Conservation (phyloP, 83 land plant species). For the Diphasiastrum complanatum region DNA sequence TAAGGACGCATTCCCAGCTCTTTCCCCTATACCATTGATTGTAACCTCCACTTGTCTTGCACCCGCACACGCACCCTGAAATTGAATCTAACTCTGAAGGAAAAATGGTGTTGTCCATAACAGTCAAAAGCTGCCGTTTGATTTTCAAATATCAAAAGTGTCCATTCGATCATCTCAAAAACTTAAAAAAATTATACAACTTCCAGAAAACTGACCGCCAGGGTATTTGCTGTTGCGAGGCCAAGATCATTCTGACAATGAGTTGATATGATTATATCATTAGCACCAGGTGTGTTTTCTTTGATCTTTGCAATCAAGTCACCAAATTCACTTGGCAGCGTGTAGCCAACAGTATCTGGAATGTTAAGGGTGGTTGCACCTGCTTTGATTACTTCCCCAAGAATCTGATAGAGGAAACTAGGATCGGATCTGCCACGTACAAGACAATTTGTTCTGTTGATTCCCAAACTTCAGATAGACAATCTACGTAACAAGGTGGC, state of each 20-base stretch:
- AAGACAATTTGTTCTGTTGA: too few relatives aligned
- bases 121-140: constrained; percentile 5
- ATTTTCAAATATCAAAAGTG: background rate
- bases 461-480: too few relatives aligned
- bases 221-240: constrained; percentile 35
- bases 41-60: constrained; percentile 97
- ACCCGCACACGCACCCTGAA: constrained; percentile 43
- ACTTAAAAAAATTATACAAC: constrained; percentile 1
- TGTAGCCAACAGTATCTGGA: constrained; percentile 28
- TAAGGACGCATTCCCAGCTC: constrained; percentile 97
- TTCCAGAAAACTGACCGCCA: constrained; percentile 25
- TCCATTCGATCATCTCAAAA: background rate
- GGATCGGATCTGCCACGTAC: constrained; percentile 24
- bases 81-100: background rate
- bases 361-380: constrained; percentile 32
- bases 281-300: constrained; percentile 26
- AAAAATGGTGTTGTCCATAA: too few relatives aligned
- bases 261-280: constrained; percentile 28
- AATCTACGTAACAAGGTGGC: too few relatives aligned
- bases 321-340: constrained; percentile 22
- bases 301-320: constrained; percentile 20
- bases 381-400: constrained; percentile 35
- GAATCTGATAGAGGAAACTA: constrained; percentile 20
- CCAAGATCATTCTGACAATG: constrained; percentile 37
- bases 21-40: constrained; percentile 96